Evolutionary conservation across 169 alveolate genomes (phyloP).

Genomic region (Theileria parva): DNA sequence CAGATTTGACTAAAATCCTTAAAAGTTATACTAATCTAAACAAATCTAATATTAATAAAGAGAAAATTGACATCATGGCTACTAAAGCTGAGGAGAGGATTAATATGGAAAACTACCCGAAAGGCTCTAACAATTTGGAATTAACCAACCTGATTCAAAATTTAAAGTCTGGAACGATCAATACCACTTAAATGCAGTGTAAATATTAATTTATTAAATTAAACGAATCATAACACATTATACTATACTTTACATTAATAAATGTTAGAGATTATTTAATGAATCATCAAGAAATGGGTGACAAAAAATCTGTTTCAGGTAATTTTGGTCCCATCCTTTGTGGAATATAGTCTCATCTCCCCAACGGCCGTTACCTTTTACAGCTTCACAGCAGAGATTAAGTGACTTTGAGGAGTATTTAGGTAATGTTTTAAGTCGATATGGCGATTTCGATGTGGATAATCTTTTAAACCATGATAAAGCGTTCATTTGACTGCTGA

Average conservation of each 20-base stretch:
- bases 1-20: not conserved
- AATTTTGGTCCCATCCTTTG: constrained; percentile 85
- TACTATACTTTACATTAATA: not conserved
- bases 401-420: constrained; percentile 82
- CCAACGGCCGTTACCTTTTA: constrained; percentile 87
- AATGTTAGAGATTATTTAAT: constrained; percentile 6
- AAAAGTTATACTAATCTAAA: not conserved
- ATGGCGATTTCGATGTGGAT: constrained; percentile 54
- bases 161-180: too few relatives aligned
- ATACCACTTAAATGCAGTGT: too few relatives aligned
- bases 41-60: too few relatives aligned
- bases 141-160: too few relatives aligned
- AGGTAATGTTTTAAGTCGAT: constrained; percentile 72
- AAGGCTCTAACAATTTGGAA: too few relatives aligned
- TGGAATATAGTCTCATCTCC: constrained; percentile 83
- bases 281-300: constrained; percentile 70
- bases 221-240: not conserved
- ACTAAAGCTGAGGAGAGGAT: too few relatives aligned
- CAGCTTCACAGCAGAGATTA: constrained; percentile 79
- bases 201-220: too few relatives aligned
- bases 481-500: constrained; percentile 77
- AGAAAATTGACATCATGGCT: too few relatives aligned
- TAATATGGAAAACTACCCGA: too few relatives aligned
- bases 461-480: constrained; percentile 78
- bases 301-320: constrained; percentile 77